Percentiles rank a stretch among this genome's conserved stretches.
phyloP scores from a whole-genome alignment of 441 rosid species.

The Populus hybrid region DNA sequence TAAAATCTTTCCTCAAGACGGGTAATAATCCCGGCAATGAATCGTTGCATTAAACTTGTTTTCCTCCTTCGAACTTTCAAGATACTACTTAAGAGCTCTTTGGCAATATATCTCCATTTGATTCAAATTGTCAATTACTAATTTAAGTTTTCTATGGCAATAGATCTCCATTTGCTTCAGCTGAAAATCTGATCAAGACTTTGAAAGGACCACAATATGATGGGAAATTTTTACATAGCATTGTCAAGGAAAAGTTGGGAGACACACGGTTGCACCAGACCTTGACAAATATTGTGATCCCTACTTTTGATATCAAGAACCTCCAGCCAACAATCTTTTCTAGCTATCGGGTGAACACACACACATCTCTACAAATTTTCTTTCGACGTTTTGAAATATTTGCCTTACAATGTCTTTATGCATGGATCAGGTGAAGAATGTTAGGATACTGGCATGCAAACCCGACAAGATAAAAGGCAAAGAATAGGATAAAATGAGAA shows the following conservation, averaged over 20 bases:
- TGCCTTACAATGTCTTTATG: too few relatives aligned
- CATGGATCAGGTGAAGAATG: constrained; percentile 4
- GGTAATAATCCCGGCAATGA: background rate
- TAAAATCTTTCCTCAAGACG: background rate
- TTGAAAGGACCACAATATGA: constrained; percentile 30
- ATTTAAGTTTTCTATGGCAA: background rate
- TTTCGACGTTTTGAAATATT: too few relatives aligned
- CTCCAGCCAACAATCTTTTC: constrained; percentile 48
- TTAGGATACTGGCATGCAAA: too few relatives aligned
- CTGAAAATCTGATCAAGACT: constrained; percentile 8
- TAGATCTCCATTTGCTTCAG: background rate
- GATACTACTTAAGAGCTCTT: background rate
- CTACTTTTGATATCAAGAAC: background rate
- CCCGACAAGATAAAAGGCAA: too few relatives aligned
- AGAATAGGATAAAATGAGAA: too few relatives aligned
- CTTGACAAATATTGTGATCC: too few relatives aligned
- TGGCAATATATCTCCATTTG: background rate
- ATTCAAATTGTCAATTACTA: background rate
- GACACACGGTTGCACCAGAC: too few relatives aligned
- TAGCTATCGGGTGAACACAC: constrained; percentile 10
- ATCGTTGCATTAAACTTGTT: too few relatives aligned
- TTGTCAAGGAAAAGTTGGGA: constrained; percentile 18
- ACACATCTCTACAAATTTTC: too few relatives aligned
- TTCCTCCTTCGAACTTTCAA: background rate
- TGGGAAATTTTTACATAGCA: constrained; percentile 24